Percentiles rank a stretch among this genome's conserved stretches.
Evolutionary conservation across 805 yeast species (phyloP).

Genomic region (Lachancea quebecensis): DNA sequence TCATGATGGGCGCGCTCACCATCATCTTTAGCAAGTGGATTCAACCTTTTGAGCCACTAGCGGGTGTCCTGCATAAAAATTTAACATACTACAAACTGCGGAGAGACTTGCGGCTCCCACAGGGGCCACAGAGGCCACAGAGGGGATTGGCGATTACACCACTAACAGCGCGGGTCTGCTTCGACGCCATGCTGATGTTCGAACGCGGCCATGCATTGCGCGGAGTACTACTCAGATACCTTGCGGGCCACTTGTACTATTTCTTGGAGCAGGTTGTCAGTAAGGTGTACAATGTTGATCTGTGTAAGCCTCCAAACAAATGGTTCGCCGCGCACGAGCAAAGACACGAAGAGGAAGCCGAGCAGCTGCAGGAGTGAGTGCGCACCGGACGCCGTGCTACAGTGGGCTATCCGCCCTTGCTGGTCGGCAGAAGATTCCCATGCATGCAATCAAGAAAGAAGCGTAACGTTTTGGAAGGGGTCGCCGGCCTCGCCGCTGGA

Average conservation of each 20-base stretch:
- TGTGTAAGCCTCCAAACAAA: slow-evolving; percentile 11
- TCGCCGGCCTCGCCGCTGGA: slow-evolving; percentile 1
- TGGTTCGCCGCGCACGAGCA: slow-evolving; percentile 3
- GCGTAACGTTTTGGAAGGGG: slow-evolving; percentile 15
- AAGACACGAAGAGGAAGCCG: neutral
- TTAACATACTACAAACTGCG: slow-evolving; percentile 23
- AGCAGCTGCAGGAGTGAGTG: slow-evolving; percentile 1
- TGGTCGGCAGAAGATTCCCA: neutral
- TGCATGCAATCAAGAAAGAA: slow-evolving; percentile 8
- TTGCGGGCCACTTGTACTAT: slow-evolving; percentile 27
- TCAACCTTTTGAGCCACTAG: slow-evolving; percentile 26
- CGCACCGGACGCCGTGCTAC: neutral
- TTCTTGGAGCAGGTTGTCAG: slow-evolving; percentile 24
- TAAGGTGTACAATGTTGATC: slow-evolving; percentile 23
- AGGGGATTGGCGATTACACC: neutral
- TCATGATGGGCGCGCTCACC: slow-evolving; percentile 13
- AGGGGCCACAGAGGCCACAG: neutral
- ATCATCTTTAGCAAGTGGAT: slow-evolving; percentile 19
- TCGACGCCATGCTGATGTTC: neutral
- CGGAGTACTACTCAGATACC: slow-evolving; percentile 21
- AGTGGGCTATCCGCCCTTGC: neutral
- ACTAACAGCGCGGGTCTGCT: neutral
- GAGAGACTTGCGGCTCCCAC: slow-evolving; percentile 6
- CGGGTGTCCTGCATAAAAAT: slow-evolving; percentile 23
- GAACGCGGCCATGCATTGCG: slow-evolving; percentile 1